Evolutionary conservation across 257 asterid species (phyloP).

Genomic region (Vinca minor): DNA sequence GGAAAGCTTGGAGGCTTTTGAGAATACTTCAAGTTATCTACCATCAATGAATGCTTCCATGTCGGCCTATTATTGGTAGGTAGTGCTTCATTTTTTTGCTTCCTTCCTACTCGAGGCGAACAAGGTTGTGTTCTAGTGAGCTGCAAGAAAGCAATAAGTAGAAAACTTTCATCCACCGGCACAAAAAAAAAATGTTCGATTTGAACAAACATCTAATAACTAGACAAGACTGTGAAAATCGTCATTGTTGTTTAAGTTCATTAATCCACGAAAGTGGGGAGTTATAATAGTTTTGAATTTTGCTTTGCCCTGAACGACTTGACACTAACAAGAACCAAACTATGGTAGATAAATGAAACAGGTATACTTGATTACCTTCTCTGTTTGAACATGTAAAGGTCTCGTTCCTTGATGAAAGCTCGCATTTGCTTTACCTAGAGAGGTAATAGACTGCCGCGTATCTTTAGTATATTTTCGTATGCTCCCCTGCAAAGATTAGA

Average conservation of each 20-base stretch:
- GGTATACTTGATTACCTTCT: slow-evolving; percentile 35
- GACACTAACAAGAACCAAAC: neutral
- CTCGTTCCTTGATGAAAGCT: slow-evolving; percentile 26
- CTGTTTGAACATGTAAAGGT: slow-evolving; percentile 24
- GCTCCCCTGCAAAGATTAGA: slow-evolving; percentile 38
- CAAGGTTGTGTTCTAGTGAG: slow-evolving; percentile 18
- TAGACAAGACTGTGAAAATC: no score
- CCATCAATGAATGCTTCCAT: slow-evolving; percentile 56
- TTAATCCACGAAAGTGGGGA: neutral
- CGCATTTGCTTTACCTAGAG: slow-evolving; percentile 26
- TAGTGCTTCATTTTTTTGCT: slow-evolving; percentile 29
- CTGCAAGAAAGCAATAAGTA: slow-evolving; percentile 24
- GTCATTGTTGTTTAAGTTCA: neutral
- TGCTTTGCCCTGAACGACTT: neutral
- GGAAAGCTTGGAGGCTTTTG: slow-evolving; percentile 19
- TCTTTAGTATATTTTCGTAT: slow-evolving; percentile 27
- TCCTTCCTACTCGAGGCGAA: slow-evolving; percentile 30
- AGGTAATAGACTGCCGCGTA: slow-evolving; percentile 16
- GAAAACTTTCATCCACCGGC: no score
- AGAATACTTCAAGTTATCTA: no score
- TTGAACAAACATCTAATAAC: neutral
- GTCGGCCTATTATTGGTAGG: slow-evolving; percentile 41
- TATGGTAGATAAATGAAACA: no score
- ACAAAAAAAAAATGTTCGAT: neutral
- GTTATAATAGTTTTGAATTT: no score